These are phyloP conservation scores for Licmophora abbreviata DNA, from an alignment of 108 stramenopile genomes.

Conservation along the genomic window DNA sequence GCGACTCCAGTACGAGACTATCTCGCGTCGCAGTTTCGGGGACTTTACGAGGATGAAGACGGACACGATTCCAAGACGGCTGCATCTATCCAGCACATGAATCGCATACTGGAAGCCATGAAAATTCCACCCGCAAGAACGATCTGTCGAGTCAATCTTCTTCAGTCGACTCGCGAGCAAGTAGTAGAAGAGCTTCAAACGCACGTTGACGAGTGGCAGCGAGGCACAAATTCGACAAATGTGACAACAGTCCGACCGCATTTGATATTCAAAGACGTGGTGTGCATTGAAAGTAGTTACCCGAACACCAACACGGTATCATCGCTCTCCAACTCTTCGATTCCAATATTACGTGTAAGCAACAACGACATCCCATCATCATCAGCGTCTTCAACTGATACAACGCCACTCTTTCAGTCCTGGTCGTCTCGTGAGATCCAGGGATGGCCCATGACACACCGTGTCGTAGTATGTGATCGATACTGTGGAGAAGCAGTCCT, in stretches of 20 bases:
- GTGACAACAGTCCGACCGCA: not conserved
- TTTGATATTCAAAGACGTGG: constrained; percentile 17
- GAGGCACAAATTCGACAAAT: no score
- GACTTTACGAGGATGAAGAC: constrained; percentile 1
- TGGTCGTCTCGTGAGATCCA: constrained; percentile 19
- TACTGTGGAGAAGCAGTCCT: constrained; percentile 75
- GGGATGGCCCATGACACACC: constrained; percentile 62
- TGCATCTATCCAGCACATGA: constrained; percentile 20
- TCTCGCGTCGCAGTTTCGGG: constrained; percentile 6
- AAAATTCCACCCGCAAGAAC: constrained; percentile 38
- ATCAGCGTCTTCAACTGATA: no score
- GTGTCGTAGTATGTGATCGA: constrained; percentile 49
- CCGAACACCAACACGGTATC: not conserved
- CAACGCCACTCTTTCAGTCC: constrained; percentile 11
- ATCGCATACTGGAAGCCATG: constrained; percentile 32
- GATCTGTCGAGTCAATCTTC: constrained; percentile 45
- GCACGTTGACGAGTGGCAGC: not conserved
- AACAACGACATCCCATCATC: not conserved
- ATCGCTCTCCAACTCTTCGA: not conserved
- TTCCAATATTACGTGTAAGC: not conserved
- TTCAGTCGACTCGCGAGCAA: constrained; percentile 26
- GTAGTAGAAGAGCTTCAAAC: constrained; percentile 23
- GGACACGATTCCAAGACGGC: constrained; percentile 2
- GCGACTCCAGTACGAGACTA: constrained; percentile 10
- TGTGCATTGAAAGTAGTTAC: constrained; percentile 7